phyloP scores from a whole-genome alignment of 306 rosid species.

The Cicer cuneatum region DNA sequence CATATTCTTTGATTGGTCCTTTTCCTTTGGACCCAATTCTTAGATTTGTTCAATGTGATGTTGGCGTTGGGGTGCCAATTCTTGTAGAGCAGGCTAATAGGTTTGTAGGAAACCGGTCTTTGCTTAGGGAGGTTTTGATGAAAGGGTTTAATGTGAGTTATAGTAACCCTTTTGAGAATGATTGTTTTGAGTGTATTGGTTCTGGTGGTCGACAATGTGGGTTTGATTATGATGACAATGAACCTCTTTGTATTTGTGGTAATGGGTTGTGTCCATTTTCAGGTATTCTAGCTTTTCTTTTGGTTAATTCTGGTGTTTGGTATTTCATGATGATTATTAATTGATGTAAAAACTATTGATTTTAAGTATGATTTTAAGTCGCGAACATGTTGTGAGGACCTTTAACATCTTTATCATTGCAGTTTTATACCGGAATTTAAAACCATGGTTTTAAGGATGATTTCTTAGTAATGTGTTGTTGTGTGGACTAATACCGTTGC shows the following conservation, averaged over 20 bases:
- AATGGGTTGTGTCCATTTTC: constrained; percentile 50
- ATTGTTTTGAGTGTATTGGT: constrained; percentile 49
- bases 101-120: constrained; percentile 41
- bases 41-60: constrained; percentile 30
- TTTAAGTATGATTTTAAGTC: not conserved
- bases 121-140: constrained; percentile 60
- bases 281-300: constrained; percentile 49
- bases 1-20: constrained; percentile 61
- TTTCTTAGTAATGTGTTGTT: not conserved
- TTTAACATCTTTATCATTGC: not conserved
- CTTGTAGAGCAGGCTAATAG: constrained; percentile 36
- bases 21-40: constrained; percentile 57
- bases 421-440: not conserved
- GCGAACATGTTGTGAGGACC: not conserved
- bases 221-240: constrained; percentile 47
- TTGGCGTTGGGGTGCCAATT: constrained; percentile 50
- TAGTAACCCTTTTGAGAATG: constrained; percentile 32
- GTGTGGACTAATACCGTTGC: not conserved
- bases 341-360: not conserved
- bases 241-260: constrained; percentile 64
- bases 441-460: not conserved
- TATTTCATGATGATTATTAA: not conserved
- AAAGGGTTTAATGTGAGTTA: constrained; percentile 61
- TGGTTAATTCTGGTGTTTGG: constrained; percentile 10
- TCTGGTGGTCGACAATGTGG: constrained; percentile 53